phyloP scores from a whole-genome alignment of 2,329 filamentous ascomycete genomes.

The Fusarium annulatum region DNA sequence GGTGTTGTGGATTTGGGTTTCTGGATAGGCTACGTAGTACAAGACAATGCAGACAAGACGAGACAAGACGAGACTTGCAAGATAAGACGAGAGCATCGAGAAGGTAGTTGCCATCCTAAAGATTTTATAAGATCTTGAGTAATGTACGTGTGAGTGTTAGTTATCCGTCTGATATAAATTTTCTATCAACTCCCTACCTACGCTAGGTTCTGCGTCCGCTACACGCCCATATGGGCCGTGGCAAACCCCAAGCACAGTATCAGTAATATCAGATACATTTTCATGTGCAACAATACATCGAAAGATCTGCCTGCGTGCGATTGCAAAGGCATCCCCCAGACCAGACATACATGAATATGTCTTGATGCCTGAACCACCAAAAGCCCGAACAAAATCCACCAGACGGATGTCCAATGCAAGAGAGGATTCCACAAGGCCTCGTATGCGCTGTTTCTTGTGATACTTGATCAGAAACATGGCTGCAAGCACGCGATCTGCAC shows the following conservation, averaged over 20 bases:
- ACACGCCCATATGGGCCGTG: not conserved
- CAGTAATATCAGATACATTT: not conserved
- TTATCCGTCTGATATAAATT: not conserved
- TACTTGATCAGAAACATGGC: slow-evolving; percentile 47
- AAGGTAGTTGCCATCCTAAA: not conserved
- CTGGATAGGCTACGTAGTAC: slow-evolving; percentile 8
- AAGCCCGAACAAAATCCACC: slow-evolving; percentile 1
- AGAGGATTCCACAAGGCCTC: slow-evolving; percentile 27
- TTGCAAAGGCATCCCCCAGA: slow-evolving; percentile 18
- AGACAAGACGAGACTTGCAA: not conserved
- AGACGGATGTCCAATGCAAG: not conserved
- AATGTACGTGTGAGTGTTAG: not conserved
- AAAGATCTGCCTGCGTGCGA: not conserved
- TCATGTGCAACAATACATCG: slow-evolving; percentile 8
- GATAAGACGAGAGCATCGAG: not conserved
- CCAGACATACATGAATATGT: slow-evolving; percentile 9
- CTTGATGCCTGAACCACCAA: slow-evolving; percentile 42
- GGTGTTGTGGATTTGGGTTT: not conserved
- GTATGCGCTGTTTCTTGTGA: slow-evolving; percentile 42
- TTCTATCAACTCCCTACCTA: not conserved
- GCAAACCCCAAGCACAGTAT: not conserved
- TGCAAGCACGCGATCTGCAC: slow-evolving; percentile 48
- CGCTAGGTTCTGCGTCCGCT: not conserved
- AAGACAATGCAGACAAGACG: not conserved
- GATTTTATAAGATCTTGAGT: not conserved